Evolutionary conservation across 2,329 filamentous ascomycete genomes (phyloP), one percentile per base, ranked within the genome.

Genomic region (Kalaharituber pfeilii): DNA sequence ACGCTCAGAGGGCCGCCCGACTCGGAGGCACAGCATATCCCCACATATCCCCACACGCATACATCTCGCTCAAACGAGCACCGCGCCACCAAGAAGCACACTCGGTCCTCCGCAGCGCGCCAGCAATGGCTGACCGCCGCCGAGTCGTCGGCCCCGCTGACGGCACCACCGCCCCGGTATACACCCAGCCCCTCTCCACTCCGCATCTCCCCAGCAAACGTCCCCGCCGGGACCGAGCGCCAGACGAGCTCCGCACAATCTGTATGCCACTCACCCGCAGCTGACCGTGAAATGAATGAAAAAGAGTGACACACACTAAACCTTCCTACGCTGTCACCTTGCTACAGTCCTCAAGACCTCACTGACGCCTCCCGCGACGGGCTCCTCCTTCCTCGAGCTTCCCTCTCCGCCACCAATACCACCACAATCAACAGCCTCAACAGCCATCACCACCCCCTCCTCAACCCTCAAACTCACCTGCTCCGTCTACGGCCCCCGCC

Each of bases 401-500:
- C 69, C 74, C 28, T 70, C 73, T 22, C 65, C 64, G n/a, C 72
- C 76, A 7, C 70, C 74, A 11, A n/a, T n/a, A n/a, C n/a, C n/a
- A n/a, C 67, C 68, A 57, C 9, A 36, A 9, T 36, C 30, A 36
- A 22, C 24, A 3, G 2, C 15, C 33, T 63, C 66, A 53, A 68
- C 67, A 61, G n/a, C n/a, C n/a, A n/a, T n/a, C n/a, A n/a, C n/a
- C n/a, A n/a, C n/a, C n/a, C n/a, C n/a, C n/a, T 69, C 61, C 61
- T 70, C 57, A 33, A 84, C 85, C 51, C 76, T 96, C 65, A 98
- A 98, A 69, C 79, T 98, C 57, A 84, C 82, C 59, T 94, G 88
- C 68, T 88, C 86, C 9, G 86, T 96, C 53, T 89, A 96, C 69
- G 91, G 91, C 1, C 91, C 91, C 2, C 81, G 88, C 62, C 87